Evolutionary conservation across 805 yeast genomes (phyloP), one percentile per base, ranked within the genome.

Genomic region (Yarrowia keelungensis): DNA sequence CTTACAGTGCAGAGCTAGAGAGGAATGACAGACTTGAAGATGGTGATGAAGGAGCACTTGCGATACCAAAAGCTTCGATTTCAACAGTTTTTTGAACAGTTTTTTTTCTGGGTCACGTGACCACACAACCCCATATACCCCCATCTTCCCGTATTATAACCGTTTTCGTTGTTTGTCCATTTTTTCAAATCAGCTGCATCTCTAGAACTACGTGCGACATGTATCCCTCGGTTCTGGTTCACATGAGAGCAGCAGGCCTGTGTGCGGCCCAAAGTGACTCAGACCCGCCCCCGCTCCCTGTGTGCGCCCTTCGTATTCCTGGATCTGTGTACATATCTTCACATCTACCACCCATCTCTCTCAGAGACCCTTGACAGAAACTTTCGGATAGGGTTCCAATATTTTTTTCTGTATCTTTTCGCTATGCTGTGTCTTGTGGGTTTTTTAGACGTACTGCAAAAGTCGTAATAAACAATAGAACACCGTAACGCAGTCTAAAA

Each of bases 141-240:
- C 7, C 32, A 26, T 5, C 7, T 26, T 26, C 4, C 32, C 32
- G 4, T 26, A 5, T 26, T 26, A 26, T 26, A 26, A 26, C 32
- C 32, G 7, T 5, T 5, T 5, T 26, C 32, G 32, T 26, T 26
- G 32, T 26, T 26, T 26, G 4, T 26, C 7, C 12, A 7, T 38
- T 38, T 38, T 38, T 11, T 38, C 39, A 9, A 38, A 10, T 38
- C 39, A 38, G 39, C 22, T 49, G 54, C 39, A 35, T 15, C 4
- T 9, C 39, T 10, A 19, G 7, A 1, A 11, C 32, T 16, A 39
- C 61, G 32, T 54, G 8, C 19, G 19, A 22, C 61, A 56, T 42
- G 62, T 42, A 56, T 56, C 62, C 61, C 47, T 56, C 62, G 62
- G 62, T 19, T 41, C 16, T 35, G 62, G 39, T 26, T n/a, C 62